Base-by-base conservation (phyloP, 306 rosid species). In the Casuarina glauca region DNA sequence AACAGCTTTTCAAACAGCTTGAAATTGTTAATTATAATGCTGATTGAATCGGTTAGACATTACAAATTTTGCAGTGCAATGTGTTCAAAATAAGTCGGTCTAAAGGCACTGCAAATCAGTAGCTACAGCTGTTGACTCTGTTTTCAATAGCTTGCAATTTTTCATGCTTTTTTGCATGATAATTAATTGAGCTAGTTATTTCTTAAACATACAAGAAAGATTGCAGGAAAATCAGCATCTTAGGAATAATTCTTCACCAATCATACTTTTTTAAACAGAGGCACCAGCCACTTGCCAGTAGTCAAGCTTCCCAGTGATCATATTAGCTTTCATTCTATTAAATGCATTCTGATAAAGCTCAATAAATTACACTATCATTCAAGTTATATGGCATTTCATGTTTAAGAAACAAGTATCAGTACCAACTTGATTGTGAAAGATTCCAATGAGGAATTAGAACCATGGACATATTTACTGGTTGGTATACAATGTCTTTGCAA, bases 351-450 rank as follows among this genome's bases (percentile, higher is more conserved):
- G 12, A 26, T 16, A 41, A 13, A 35, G 32, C 32, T 39, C 71
- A 66, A 17, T 11, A 41, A 66, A 42, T 66, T 41, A 42, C 71
- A 66, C 50, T 8, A 42, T 66, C 49, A 41, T 42, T 66, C 71
- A 66, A 17, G 26, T 66, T 49, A 66, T 8, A 42, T 42, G 16
- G 35, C 6, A 41, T 66, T 66, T 17, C 35, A 66, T 17, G 50
- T 42, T 42, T 3, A 76, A 26, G 64, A 70, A 69, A 51, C 43
- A 70, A 75, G 84, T 35, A 74, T 77, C 77, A 61, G 72, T 50
- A 88, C 91, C 72, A 75, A 90, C 98, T 87, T 93, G 86, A 90
- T 83, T 50, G 78, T 74, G 88, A 93, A 91, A 82, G 83, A 84
- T 84, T 88, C 88, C 83, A 67, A 16, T 0, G 87, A 79, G 48